Evolutionary conservation across 2,329 filamentous ascomycete species (phyloP).

Genomic region (Ascochyta clinopodiicola): DNA sequence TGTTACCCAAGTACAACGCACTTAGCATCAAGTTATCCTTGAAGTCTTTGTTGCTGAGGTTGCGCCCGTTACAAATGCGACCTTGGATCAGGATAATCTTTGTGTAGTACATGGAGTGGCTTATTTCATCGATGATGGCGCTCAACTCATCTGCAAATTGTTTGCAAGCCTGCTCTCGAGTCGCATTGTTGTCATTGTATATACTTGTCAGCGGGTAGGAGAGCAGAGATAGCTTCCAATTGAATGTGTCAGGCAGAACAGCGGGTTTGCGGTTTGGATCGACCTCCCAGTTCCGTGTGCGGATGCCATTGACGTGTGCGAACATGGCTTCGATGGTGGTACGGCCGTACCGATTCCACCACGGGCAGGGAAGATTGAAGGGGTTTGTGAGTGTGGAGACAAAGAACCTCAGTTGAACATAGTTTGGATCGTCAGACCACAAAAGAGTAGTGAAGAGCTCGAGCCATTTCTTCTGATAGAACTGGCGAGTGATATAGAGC

Average conservation of each 20-base stretch:
- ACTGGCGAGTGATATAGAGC: conserved; percentile 18
- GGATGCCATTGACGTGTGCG: conserved; percentile 24
- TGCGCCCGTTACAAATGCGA: neutral
- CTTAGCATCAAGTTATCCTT: conserved; percentile 11
- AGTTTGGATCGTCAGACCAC: neutral
- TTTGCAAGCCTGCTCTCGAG: conserved; percentile 22
- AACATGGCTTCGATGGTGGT: conserved; percentile 29
- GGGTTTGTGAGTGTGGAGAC: neutral
- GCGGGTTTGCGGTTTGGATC: conserved; percentile 22
- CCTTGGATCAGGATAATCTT: conserved; percentile 18
- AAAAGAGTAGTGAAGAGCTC: conserved; percentile 24
- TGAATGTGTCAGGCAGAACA: conserved; percentile 35
- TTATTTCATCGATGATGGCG: conserved; percentile 21
- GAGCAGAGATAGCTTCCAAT: conserved; percentile 34
- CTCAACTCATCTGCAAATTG: conserved; percentile 24
- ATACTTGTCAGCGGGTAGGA: conserved; percentile 23
- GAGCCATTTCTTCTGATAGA: conserved; percentile 24
- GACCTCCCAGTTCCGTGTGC: conserved; percentile 32
- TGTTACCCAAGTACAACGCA: conserved; percentile 30
- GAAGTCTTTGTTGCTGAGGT: neutral
- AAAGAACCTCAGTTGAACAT: conserved; percentile 12
- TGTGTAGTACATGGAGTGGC: conserved; percentile 25
- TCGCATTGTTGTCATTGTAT: neutral
- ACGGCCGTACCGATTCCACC: conserved; percentile 22
- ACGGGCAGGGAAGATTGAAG: neutral